These are phyloP conservation scores for Fusarium longipes DNA, from an alignment of 2,329 filamentous ascomycete species.

Conservation along the genomic window DNA sequence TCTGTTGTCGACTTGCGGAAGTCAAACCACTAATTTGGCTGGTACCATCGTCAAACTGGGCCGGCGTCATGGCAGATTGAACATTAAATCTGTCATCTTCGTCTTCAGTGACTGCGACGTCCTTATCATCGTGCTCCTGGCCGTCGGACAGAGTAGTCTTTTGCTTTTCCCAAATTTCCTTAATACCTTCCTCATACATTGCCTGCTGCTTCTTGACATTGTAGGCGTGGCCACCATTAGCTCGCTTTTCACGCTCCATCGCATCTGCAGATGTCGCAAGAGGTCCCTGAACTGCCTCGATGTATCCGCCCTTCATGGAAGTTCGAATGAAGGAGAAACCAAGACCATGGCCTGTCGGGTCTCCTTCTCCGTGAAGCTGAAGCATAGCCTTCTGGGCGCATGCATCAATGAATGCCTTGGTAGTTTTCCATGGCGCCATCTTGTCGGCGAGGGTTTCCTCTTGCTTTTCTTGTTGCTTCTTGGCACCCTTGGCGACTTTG, in stretches of 20 bases:
- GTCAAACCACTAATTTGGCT: conserved; percentile 80
- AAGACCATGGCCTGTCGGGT: conserved; percentile 91
- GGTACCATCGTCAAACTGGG: conserved; percentile 77
- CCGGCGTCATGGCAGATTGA: conserved; percentile 76
- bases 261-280: conserved; percentile 80
- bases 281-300: conserved; percentile 80
- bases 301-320: conserved; percentile 96
- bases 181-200: conserved; percentile 91
- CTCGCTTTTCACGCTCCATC: conserved; percentile 86
- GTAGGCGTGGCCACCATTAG: conserved; percentile 94
- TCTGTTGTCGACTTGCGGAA: conserved; percentile 71
- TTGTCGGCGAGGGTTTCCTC: conserved; percentile 85
- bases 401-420: conserved; percentile 95
- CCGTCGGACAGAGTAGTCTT: conserved; percentile 79
- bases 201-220: conserved; percentile 95
- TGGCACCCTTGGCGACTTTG: conserved; percentile 54
- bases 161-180: conserved; percentile 92
- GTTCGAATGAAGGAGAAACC: conserved; percentile 98
- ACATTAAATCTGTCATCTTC: conserved; percentile 77
- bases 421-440: conserved; percentile 95
- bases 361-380: conserved; percentile 91
- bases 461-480: conserved; percentile 60
- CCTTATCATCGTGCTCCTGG: conserved; percentile 73
- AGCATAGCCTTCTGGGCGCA: conserved; percentile 97
- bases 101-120: conserved; percentile 68